Conservation (phyloP, 2,329 filamentous ascomycete genomes). For the Celoporthe dispersa region DNA sequence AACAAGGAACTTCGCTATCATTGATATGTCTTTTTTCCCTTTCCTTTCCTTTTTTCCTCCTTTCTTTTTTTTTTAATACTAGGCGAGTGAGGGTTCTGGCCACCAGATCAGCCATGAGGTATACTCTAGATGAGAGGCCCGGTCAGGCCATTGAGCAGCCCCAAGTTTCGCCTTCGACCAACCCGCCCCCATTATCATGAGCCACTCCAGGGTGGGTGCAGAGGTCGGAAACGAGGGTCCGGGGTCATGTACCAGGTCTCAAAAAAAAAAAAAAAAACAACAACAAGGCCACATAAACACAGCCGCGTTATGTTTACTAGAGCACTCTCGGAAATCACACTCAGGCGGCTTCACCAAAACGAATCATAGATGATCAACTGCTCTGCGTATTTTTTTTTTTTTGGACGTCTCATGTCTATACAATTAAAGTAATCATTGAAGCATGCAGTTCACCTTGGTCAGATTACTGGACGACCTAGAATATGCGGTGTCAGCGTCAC, state of each 20-base stretch:
- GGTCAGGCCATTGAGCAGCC: background rate
- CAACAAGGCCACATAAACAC: background rate
- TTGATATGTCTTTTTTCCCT: background rate
- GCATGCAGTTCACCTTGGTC: slow-evolving; percentile 10
- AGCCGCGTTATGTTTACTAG: background rate
- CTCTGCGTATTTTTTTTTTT: too few relatives aligned
- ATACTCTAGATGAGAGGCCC: background rate
- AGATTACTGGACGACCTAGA: slow-evolving; percentile 30
- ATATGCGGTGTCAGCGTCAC: slow-evolving; percentile 13
- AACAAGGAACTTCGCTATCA: background rate
- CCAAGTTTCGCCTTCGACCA: background rate
- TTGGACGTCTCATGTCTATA: slow-evolving; percentile 22
- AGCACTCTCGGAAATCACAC: background rate
- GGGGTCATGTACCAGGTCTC: background rate
- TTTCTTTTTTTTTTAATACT: too few relatives aligned
- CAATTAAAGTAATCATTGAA: slow-evolving; percentile 27
- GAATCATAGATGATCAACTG: background rate
- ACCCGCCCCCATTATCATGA: background rate
- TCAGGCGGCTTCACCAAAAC: background rate
- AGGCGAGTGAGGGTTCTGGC: background rate
- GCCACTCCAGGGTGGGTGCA: background rate
- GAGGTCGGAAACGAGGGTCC: background rate
- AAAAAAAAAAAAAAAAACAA: background rate
- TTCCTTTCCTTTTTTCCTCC: too few relatives aligned
- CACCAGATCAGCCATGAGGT: background rate